phyloP scores from a whole-genome alignment of 2,329 filamentous ascomycete genomes.

The Huntiella decipiens region DNA sequence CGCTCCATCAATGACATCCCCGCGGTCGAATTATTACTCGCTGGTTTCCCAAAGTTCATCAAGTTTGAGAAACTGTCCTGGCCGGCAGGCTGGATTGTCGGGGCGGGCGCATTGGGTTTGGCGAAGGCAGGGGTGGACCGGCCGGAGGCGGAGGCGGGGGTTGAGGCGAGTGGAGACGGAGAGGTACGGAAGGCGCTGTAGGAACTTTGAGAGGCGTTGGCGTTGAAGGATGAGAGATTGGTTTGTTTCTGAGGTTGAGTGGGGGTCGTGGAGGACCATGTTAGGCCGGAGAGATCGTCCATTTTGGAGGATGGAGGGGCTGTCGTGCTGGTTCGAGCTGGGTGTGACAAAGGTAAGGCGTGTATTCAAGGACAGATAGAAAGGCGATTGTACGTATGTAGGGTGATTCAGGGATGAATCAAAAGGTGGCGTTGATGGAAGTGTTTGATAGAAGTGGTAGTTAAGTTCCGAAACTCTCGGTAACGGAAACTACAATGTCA shows the following conservation, averaged over 20 bases:
- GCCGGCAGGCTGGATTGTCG: not conserved
- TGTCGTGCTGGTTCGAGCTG: too few relatives aligned
- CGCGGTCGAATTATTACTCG: slow-evolving; percentile 39
- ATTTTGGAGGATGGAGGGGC: slow-evolving; percentile 21
- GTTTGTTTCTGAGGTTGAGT: slow-evolving; percentile 21
- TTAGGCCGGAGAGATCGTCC: slow-evolving; percentile 43
- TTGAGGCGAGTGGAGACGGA: slow-evolving; percentile 28
- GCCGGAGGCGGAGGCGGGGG: slow-evolving; percentile 22
- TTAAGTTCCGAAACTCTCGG: too few relatives aligned
- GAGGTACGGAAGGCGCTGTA: slow-evolving; percentile 35
- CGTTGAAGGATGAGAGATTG: slow-evolving; percentile 19
- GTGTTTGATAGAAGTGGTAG: too few relatives aligned
- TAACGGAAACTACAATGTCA: too few relatives aligned
- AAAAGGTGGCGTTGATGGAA: too few relatives aligned
- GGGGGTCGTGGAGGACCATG: slow-evolving; percentile 31
- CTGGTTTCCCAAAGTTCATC: slow-evolving; percentile 32
- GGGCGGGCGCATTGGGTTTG: not conserved
- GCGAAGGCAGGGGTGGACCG: slow-evolving; percentile 31
- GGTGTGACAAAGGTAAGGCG: too few relatives aligned
- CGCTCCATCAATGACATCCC: slow-evolving; percentile 65
- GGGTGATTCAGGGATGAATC: too few relatives aligned
- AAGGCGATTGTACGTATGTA: too few relatives aligned
- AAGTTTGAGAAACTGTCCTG: slow-evolving; percentile 65
- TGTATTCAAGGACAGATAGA: too few relatives aligned
- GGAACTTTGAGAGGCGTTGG: slow-evolving; percentile 24